These are phyloP conservation scores for Rhizopus stolonifer DNA, from an alignment of 371 early-diverging fungal genomes.

Conservation along the genomic window DNA sequence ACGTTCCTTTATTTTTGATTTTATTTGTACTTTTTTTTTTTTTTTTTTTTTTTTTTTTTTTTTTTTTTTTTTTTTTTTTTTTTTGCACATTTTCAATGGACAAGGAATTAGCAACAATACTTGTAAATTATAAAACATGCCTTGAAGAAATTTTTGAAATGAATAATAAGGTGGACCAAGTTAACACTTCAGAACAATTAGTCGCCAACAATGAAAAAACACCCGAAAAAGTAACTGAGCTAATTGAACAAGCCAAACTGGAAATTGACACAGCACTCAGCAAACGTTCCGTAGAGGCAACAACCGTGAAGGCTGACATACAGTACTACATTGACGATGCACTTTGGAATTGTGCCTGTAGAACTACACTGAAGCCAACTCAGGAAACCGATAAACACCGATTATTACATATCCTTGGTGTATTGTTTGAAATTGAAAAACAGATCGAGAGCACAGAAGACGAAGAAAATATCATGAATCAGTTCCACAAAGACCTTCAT, in stretches of 20 bases:
- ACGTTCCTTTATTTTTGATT: too few species aligned
- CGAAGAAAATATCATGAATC: neutral
- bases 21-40: too few species aligned
- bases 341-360: slow-evolving; percentile 25
- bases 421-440: slow-evolving; percentile 10
- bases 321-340: slow-evolving; percentile 50
- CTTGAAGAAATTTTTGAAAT: slow-evolving; percentile 20
- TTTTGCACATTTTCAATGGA: slow-evolving; percentile 8
- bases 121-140: slow-evolving; percentile 20
- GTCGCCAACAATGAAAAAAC: slow-evolving; percentile 29
- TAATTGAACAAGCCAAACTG: slow-evolving; percentile 28
- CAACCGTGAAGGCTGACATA: slow-evolving; percentile 43
- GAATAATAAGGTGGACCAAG: slow-evolving; percentile 11
- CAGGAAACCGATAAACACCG: slow-evolving; percentile 11
- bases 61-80: slow-evolving; percentile 3
- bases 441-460: neutral
- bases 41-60: too few species aligned
- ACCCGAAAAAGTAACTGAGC: slow-evolving; percentile 30
- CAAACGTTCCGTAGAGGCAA: slow-evolving; percentile 28
- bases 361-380: slow-evolving; percentile 11
- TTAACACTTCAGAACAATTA: slow-evolving; percentile 15
- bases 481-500: slow-evolving; percentile 7
- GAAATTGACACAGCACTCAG: slow-evolving; percentile 27
- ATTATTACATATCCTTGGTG: slow-evolving; percentile 5
- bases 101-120: slow-evolving; percentile 9